phyloP scores from a whole-genome alignment of 371 early-diverging fungal genomes.

The Cokeromyces recurvatus region DNA sequence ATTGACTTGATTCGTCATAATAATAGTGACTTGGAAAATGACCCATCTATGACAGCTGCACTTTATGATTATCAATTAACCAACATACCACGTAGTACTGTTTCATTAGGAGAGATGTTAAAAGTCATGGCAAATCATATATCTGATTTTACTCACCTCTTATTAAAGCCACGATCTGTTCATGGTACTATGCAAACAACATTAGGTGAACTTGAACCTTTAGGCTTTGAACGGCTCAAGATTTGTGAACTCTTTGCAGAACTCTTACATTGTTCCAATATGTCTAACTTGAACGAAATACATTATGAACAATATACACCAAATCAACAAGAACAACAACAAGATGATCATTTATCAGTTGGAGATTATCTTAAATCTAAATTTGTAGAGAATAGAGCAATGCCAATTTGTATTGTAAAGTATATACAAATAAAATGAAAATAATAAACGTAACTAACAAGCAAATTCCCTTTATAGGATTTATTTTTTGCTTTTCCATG shows the following conservation, averaged over 20 bases:
- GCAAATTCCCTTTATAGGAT: constrained; percentile 28
- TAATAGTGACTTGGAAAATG: constrained; percentile 49
- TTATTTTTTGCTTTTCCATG: constrained; percentile 87
- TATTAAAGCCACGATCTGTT: constrained; percentile 50
- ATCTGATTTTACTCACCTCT: constrained; percentile 57
- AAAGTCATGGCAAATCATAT: constrained; percentile 69
- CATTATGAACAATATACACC: constrained; percentile 1
- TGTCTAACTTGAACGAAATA: constrained; percentile 58
- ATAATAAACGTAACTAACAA: neutral
- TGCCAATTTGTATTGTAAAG: constrained; percentile 51
- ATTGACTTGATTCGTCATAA: constrained; percentile 94
- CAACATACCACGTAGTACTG: neutral
- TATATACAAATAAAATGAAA: no score
- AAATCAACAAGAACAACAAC: no score
- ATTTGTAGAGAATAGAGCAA: constrained; percentile 55
- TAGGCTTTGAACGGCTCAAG: constrained; percentile 89
- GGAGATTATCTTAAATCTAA: constrained; percentile 67
- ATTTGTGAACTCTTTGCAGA: constrained; percentile 96
- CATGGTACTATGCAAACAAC: constrained; percentile 57
- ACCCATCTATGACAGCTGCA: constrained; percentile 19
- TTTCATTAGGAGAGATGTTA: constrained; percentile 75
- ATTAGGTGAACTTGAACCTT: constrained; percentile 63
- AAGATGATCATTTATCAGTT: constrained; percentile 2
- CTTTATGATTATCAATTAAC: constrained; percentile 21
- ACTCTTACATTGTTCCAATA: constrained; percentile 79